phyloP scores from a whole-genome alignment of 2,329 filamentous ascomycete genomes.

The Xylariaceae sp. region DNA sequence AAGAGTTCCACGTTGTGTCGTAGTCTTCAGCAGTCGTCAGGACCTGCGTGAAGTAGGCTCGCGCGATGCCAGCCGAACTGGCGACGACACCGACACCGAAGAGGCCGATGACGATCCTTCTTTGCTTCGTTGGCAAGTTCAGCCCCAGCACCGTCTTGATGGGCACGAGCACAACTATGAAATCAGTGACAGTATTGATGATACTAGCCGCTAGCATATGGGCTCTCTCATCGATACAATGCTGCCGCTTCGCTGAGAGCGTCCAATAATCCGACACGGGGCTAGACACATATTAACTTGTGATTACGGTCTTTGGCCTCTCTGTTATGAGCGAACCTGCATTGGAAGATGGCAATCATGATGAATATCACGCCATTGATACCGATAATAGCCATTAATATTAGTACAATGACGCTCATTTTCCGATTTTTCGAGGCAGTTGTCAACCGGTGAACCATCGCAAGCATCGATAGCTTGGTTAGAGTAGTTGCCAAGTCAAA shows the following conservation, averaged over 20 bases:
- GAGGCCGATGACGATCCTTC: constrained; percentile 48
- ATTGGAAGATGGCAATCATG: constrained; percentile 43
- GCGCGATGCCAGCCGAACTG: constrained; percentile 41
- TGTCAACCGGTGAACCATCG: constrained; percentile 42
- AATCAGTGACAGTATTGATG: constrained; percentile 63
- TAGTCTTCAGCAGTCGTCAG: constrained; percentile 30
- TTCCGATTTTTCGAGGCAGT: constrained; percentile 34
- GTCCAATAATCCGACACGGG: constrained; percentile 45
- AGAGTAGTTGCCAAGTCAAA: constrained; percentile 43
- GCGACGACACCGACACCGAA: constrained; percentile 56
- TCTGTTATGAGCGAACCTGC: constrained; percentile 35
- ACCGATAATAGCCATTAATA: constrained; percentile 36
- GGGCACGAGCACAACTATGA: constrained; percentile 56
- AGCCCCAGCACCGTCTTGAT: constrained; percentile 50
- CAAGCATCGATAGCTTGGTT: constrained; percentile 47
- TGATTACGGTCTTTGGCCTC: neutral
- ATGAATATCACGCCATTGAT: constrained; percentile 41
- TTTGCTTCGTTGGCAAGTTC: constrained; percentile 51
- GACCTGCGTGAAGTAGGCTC: constrained; percentile 42
- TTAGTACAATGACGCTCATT: constrained; percentile 36
- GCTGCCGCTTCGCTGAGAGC: constrained; percentile 34
- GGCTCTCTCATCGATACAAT: constrained; percentile 52
- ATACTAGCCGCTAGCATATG: constrained; percentile 58
- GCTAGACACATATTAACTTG: constrained; percentile 25
- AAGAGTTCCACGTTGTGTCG: constrained; percentile 43